Conservation (phyloP, 306 rosid species). For the Fragaria ananassa region DNA sequence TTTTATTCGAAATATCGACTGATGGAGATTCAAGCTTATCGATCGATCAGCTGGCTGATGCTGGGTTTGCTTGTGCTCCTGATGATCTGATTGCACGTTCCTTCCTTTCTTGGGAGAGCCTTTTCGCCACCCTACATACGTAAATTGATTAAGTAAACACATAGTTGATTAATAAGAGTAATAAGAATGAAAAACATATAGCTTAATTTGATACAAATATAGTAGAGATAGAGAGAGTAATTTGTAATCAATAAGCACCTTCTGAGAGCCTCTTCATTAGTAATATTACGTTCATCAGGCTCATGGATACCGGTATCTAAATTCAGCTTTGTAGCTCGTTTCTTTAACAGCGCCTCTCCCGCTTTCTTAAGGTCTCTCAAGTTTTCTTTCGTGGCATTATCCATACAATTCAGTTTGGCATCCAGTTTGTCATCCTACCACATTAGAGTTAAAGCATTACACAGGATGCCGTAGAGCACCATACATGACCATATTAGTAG, state of each 20-base stretch:
- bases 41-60: background rate
- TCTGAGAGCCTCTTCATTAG: background rate
- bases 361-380: background rate
- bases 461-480: background rate
- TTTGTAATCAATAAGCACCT: background rate
- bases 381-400: background rate
- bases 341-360: constrained; percentile 1
- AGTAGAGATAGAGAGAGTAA: background rate
- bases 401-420: background rate
- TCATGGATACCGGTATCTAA: background rate
- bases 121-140: background rate
- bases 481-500: background rate
- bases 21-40: background rate
- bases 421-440: background rate
- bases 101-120: background rate
- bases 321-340: background rate
- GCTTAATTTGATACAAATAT: background rate
- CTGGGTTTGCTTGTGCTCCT: background rate
- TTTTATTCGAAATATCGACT: background rate
- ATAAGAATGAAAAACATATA: background rate
- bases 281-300: background rate
- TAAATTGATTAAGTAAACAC: background rate
- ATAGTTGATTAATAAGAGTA: background rate
- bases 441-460: background rate
- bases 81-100: background rate